A percentile compares a stretch with the other conserved stretches of the same genome.
Evolutionary conservation across 75 land plant species (phyloP).

Genomic region (Picea sitchensis): DNA sequence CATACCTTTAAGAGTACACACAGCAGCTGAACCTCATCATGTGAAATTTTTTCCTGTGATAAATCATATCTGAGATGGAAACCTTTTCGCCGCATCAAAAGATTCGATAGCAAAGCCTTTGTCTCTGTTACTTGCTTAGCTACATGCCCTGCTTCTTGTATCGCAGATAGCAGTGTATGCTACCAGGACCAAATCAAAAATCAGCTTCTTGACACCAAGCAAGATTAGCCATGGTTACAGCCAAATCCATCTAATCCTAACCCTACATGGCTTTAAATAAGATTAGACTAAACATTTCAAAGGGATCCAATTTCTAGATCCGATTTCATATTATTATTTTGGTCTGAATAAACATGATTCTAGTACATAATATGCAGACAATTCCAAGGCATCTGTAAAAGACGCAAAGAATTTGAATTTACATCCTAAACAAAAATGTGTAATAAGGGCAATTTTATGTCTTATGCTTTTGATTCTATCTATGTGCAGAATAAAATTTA

Average conservation of each 20-base stretch:
- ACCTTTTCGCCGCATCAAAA: conserved; percentile 4
- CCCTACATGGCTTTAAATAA: not conserved
- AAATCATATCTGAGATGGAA: conserved; percentile 5
- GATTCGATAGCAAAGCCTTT: not conserved
- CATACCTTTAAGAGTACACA: conserved; percentile 10
- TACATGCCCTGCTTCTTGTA: not conserved
- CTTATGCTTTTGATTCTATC: not conserved
- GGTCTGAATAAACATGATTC: not conserved
- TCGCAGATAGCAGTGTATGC: not conserved
- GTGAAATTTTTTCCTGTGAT: not conserved
- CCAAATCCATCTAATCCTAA: not conserved
- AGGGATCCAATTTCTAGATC: not conserved
- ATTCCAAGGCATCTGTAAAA: not conserved
- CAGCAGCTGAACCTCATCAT: conserved; percentile 2
- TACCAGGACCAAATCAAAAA: not conserved
- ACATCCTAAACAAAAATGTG: not conserved
- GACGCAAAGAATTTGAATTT: not conserved
- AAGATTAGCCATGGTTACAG: not conserved
- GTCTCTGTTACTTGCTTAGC: conserved; percentile 1
- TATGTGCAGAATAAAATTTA: not conserved
- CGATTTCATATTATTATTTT: not conserved
- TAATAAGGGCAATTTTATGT: not conserved
- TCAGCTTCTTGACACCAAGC: not conserved
- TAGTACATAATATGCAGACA: not conserved
- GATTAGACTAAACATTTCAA: not conserved